These are phyloP conservation scores for Naegleria lovaniensis DNA, from an alignment of 208 protist genomes.

Conservation along the genomic window DNA sequence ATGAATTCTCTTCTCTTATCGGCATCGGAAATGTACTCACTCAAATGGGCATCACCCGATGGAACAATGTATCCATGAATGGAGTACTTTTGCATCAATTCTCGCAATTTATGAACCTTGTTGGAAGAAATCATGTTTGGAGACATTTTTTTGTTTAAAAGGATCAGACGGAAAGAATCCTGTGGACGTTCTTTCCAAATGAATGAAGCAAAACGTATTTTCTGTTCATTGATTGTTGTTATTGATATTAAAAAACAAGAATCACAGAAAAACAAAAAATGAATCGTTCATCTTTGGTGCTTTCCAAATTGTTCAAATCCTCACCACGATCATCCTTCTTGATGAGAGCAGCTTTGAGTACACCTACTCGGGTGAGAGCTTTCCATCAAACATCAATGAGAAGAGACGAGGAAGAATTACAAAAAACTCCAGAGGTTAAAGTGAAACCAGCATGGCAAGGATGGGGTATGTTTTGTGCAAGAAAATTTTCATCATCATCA, in stretches of 20 bases:
- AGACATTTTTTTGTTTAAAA: not conserved
- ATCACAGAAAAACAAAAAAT: not conserved
- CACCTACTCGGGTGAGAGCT: not conserved
- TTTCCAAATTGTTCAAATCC: not conserved
- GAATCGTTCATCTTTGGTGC: not conserved
- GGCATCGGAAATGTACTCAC: constrained; percentile 79
- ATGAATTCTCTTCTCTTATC: constrained; percentile 82
- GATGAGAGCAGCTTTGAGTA: not conserved
- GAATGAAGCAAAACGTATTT: too few relatives aligned
- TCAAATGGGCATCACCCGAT: constrained; percentile 77
- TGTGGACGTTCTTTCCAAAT: too few relatives aligned
- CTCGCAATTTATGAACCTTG: constrained; percentile 56
- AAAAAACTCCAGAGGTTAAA: not conserved
- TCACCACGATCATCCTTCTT: not conserved
- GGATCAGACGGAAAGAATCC: too few relatives aligned
- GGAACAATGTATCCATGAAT: constrained; percentile 78
- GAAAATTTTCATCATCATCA: too few relatives aligned
- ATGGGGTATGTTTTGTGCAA: not conserved
- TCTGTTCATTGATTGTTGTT: too few relatives aligned
- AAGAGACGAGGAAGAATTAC: not conserved
- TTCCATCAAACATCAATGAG: not conserved
- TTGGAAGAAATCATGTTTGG: not conserved
- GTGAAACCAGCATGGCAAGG: not conserved
- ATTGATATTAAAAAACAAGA: not conserved
- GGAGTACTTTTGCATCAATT: constrained; percentile 57